Evolutionary conservation across 2,329 filamentous ascomycete genomes (phyloP), one percentile per base, ranked within the genome.

Genomic region (Raffaelea ambrosiae): DNA sequence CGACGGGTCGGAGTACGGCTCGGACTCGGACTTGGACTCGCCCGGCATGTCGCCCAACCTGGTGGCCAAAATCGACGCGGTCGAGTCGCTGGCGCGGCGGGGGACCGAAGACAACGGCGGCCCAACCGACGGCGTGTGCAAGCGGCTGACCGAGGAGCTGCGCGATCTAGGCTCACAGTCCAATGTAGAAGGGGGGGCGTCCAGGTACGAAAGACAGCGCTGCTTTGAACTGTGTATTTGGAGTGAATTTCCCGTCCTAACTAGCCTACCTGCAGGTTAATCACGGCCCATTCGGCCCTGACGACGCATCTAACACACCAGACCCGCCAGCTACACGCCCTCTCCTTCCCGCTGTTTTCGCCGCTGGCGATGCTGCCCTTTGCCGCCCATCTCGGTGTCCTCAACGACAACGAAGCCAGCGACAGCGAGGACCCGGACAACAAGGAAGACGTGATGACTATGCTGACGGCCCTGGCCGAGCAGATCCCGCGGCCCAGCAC

Each of bases 251-350:
- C n/a, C n/a, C n/a, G n/a, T n/a, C n/a, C n/a, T n/a, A n/a, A n/a
- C n/a, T n/a, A n/a, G n/a, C n/a, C n/a, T n/a, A n/a, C 43, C 20
- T n/a, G 35, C 57, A 89, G 84, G 59, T 69, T 88, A 53, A 86
- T 86, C 61, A 88, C 84, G 40, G 82, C 85, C 31, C 84, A 88
- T 62, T 79, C 83, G 23, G 84, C 85, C 14, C 69, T 89, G 43
- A 82, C 85, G 42, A 84, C 84, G 19, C 84, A 93, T 59, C 70
- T 91, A 40, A 73, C 75, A 14, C 82, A 88, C 63, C 86, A 91
- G 66, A 83, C 84, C 44, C 83, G 86, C 47, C 80, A 83, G 52
- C 70, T 93, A 10, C 85, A 89, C 56, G 84, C 81, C 50, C 72
- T 91, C 31, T 78, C 83, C 2, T 86, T 86, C 55, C 78, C 73